A percentile compares a stretch with the other conserved stretches of the same genome.
phyloP scores from a whole-genome alignment of 352 stramenopile species.

The Phytophthora pini region DNA sequence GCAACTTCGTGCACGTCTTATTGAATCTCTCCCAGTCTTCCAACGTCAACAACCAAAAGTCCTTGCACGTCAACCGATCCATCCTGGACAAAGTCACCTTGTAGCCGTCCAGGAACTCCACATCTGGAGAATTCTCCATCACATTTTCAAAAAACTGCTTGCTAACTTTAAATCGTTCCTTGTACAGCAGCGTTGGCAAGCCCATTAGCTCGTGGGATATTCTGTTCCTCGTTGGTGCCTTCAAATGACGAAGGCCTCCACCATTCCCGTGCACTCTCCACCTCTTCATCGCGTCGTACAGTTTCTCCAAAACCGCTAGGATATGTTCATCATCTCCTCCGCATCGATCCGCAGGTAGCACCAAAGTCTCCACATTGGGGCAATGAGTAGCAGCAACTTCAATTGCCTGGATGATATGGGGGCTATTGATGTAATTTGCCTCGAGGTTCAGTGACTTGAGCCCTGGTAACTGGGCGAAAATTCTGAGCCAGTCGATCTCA shows the following conservation, averaged over 20 bases:
- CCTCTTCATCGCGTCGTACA: conserved; percentile 32
- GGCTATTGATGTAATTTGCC: conserved; percentile 21
- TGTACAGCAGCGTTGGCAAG: neutral
- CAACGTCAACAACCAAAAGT: conserved; percentile 27
- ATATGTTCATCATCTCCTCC: conserved; percentile 1
- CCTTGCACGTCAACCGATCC: conserved; percentile 23
- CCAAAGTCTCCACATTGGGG: conserved; percentile 23
- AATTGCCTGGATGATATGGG: conserved; percentile 17
- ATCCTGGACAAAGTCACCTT: conserved; percentile 24
- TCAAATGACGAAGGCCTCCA: conserved; percentile 36
- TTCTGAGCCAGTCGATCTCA: conserved; percentile 18
- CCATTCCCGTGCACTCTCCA: conserved; percentile 20
- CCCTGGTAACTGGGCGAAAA: conserved; percentile 15
- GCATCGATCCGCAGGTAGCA: conserved; percentile 17
- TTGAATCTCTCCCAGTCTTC: conserved; percentile 39
- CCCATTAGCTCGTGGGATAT: neutral
- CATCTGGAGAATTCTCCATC: conserved; percentile 23
- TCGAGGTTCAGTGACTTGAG: conserved; percentile 32
- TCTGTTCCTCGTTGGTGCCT: conserved; percentile 11
- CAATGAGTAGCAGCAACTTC: conserved; percentile 26
- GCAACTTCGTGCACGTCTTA: conserved; percentile 28
- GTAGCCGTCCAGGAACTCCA: conserved; percentile 41
- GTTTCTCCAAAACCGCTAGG: conserved; percentile 9
- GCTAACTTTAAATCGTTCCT: conserved; percentile 5
- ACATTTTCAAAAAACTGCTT: conserved; percentile 40